Evolutionary conservation across 139 green algal genomes (phyloP).

Genomic region (Gonium pectorale): DNA sequence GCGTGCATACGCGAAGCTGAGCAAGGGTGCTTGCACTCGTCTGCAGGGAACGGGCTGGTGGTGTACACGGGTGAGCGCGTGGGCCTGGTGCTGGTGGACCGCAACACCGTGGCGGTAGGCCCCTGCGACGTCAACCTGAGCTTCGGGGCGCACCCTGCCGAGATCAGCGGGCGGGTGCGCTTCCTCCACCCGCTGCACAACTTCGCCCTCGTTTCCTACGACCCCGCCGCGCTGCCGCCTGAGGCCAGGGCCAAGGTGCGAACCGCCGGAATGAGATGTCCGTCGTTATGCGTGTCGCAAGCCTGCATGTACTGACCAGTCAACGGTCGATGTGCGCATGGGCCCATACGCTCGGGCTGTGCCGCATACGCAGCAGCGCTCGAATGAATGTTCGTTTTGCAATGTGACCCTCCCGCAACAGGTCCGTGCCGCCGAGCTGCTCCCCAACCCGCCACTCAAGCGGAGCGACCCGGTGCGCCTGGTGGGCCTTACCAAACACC

Average conservation of each 20-base stretch:
- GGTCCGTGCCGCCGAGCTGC: conserved; percentile 53
- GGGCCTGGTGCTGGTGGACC: conserved; percentile 86
- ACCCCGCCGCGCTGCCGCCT: conserved; percentile 67
- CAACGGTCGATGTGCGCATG: no score
- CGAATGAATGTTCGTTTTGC: no score
- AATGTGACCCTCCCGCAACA: no score
- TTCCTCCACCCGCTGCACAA: conserved; percentile 93
- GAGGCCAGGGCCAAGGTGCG: conserved; percentile 68
- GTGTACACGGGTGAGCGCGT: conserved; percentile 38
- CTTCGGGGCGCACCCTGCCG: conserved; percentile 88
- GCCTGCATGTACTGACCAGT: no score
- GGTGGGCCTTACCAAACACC: conserved; percentile 75
- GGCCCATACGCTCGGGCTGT: no score
- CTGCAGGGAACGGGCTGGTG: conserved; percentile 37
- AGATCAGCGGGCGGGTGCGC: conserved; percentile 75
- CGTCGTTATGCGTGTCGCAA: no score
- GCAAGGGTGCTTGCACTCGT: no score
- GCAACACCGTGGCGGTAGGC: conserved; percentile 89
- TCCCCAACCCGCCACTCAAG: conserved; percentile 44
- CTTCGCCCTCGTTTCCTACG: conserved; percentile 84
- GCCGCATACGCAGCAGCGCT: no score
- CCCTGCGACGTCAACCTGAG: conserved; percentile 85
- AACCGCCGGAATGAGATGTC: no score
- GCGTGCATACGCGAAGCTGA: no score
- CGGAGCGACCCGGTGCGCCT: conserved; percentile 77